These are phyloP conservation scores for Boletus eberwhitei DNA, from an alignment of 768 basidiomycete genomes.

Conservation along the genomic window DNA sequence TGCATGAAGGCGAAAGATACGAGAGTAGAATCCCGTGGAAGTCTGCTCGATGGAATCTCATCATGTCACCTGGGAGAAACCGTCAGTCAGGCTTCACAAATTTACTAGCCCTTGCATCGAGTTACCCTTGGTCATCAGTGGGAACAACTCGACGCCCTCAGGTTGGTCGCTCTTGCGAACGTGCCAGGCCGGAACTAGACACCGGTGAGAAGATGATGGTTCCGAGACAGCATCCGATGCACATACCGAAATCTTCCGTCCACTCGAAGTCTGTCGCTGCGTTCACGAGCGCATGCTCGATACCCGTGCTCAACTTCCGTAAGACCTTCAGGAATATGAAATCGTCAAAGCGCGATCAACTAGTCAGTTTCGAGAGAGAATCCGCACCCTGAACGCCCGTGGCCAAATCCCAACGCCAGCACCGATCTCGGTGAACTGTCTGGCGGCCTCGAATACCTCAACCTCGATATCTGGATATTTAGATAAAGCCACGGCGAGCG, in stretches of 20 bases:
- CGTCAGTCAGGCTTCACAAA: neutral
- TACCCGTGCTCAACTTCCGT: slow-evolving; percentile 16
- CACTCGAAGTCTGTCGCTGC: slow-evolving; percentile 17
- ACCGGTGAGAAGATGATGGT: neutral
- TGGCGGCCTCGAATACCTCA: slow-evolving; percentile 53
- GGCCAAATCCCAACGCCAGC: slow-evolving; percentile 55
- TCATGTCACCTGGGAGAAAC: slow-evolving; percentile 41
- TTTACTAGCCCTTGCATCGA: neutral
- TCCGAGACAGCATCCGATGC: neutral
- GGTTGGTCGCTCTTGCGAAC: slow-evolving; percentile 62
- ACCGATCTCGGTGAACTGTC: slow-evolving; percentile 51
- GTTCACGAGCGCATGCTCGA: slow-evolving; percentile 17
- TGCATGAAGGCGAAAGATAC: slow-evolving; percentile 44
- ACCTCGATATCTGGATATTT: slow-evolving; percentile 52
- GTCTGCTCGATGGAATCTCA: slow-evolving; percentile 62
- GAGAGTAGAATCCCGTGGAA: slow-evolving; percentile 59
- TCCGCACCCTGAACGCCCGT: slow-evolving; percentile 28
- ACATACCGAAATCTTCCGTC: slow-evolving; percentile 25
- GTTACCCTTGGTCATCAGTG: slow-evolving; percentile 54
- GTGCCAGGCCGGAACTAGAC: slow-evolving; percentile 47
- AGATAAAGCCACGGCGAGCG: slow-evolving; percentile 35
- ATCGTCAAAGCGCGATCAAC: neutral
- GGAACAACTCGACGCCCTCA: slow-evolving; percentile 51
- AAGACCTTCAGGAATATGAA: slow-evolving; percentile 15
- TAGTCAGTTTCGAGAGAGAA: neutral